Evolutionary conservation across 306 rosid species (phyloP).

Genomic region (Cucurbita ficifolia): DNA sequence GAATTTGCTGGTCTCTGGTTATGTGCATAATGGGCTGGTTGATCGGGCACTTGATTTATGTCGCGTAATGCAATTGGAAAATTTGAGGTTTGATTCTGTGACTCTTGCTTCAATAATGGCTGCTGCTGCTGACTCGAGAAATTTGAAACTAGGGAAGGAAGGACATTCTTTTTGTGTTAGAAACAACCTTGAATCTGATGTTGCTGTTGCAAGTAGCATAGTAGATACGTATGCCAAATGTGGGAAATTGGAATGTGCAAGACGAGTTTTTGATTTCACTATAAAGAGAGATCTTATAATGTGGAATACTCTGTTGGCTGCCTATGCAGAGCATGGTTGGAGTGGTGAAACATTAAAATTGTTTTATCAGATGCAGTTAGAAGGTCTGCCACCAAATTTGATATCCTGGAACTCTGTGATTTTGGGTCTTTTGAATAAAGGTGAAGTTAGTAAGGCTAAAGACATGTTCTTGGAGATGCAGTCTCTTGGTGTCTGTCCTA

Average conservation of each 20-base stretch:
- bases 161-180: conserved; percentile 58
- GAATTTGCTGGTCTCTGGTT: conserved; percentile 66
- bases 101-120: conserved; percentile 50
- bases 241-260: conserved; percentile 38
- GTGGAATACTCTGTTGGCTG: conserved; percentile 75
- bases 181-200: conserved; percentile 44
- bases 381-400: conserved; percentile 48
- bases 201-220: conserved; percentile 40
- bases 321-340: conserved; percentile 54
- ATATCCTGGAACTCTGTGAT: conserved; percentile 73
- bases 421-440: conserved; percentile 48
- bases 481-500: conserved; percentile 31
- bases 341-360: conserved; percentile 67
- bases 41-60: conserved; percentile 48
- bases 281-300: conserved; percentile 38
- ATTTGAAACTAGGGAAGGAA: conserved; percentile 38
- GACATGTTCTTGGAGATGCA: conserved; percentile 59
- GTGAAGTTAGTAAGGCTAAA: conserved; percentile 48
- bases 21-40: conserved; percentile 33
- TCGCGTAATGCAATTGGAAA: conserved; percentile 29
- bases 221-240: conserved; percentile 71
- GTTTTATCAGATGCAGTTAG: conserved; percentile 68
- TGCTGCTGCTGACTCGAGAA: conserved; percentile 42
- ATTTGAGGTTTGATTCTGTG: conserved; percentile 57
- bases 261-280: conserved; percentile 28